Percentiles rank a stretch among this genome's conserved stretches.
Conservation (phyloP, 2,329 filamentous ascomycete species). For the Zymoseptoria tritici region DNA sequence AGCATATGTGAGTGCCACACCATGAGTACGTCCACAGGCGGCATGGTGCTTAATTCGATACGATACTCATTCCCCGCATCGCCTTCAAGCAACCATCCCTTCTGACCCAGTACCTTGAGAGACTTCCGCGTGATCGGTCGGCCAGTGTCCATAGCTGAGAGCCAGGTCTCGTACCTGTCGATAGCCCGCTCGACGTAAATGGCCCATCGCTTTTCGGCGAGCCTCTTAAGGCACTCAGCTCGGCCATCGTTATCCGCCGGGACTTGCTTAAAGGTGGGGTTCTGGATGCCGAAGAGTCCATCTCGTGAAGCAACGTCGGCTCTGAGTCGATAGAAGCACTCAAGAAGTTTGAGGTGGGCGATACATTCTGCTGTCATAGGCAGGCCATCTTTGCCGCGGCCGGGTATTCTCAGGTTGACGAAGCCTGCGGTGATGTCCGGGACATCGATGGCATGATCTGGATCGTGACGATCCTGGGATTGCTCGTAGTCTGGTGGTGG, state of each 20-base stretch:
- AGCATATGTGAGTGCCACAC: slow-evolving; percentile 75
- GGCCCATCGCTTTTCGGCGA: slow-evolving; percentile 68
- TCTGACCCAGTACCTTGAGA: slow-evolving; percentile 5
- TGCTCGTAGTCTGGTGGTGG: slow-evolving; percentile 17
- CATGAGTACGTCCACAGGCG: slow-evolving; percentile 60
- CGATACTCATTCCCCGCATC: not conserved
- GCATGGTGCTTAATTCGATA: slow-evolving; percentile 11
- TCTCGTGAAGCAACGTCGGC: slow-evolving; percentile 60
- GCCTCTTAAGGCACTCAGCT: slow-evolving; percentile 37
- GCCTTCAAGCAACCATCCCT: slow-evolving; percentile 13
- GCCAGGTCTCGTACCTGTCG: slow-evolving; percentile 62
- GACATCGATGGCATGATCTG: slow-evolving; percentile 15
- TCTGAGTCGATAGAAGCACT: slow-evolving; percentile 59
- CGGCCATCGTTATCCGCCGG: slow-evolving; percentile 30
- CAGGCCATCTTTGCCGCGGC: slow-evolving; percentile 16
- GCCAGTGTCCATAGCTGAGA: slow-evolving; percentile 28
- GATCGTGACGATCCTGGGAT: not conserved
- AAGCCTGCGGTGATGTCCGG: slow-evolving; percentile 26
- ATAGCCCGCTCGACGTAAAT: slow-evolving; percentile 62
- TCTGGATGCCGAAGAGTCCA: slow-evolving; percentile 56
- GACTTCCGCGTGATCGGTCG: slow-evolving; percentile 20
- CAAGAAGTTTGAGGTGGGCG: slow-evolving; percentile 66
- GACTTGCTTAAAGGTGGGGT: slow-evolving; percentile 22
- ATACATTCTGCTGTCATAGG: slow-evolving; percentile 54
- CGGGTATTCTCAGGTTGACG: slow-evolving; percentile 25